Percentiles rank a stretch among this genome's conserved stretches.
Conservation (phyloP, 2,329 filamentous ascomycete genomes). For the Rachicladosporium sp. region DNA sequence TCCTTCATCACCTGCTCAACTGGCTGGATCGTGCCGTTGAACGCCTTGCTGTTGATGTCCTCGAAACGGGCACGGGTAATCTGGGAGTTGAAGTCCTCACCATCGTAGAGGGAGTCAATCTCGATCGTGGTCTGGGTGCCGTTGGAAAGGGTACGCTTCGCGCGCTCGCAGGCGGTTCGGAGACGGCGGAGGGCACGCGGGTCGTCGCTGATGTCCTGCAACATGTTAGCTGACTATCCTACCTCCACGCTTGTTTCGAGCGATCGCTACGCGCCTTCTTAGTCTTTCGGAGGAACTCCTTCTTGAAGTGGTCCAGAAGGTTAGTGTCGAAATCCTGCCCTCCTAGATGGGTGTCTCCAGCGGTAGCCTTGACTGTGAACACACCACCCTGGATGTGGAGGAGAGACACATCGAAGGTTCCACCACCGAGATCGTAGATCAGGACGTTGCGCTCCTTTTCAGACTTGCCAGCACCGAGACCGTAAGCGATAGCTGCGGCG, state of each 20-base stretch:
- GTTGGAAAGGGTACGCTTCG: conserved; percentile 97
- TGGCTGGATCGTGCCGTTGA: conserved; percentile 84
- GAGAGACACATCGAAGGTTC: conserved; percentile 99
- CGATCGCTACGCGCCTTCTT: conserved; percentile 40
- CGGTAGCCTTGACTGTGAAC: conserved; percentile 97
- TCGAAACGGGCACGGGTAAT: conserved; percentile 99
- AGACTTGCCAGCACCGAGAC: conserved; percentile 51
- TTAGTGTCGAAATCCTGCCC: conserved; percentile 95
- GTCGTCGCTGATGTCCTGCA: conserved; percentile 57
- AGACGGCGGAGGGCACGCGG: conserved; percentile 89
- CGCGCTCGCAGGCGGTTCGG: conserved; percentile 95
- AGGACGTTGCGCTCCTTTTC: conserved; percentile 98
- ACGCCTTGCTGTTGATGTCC: conserved; percentile 93
- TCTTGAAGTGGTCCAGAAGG: conserved; percentile 92
- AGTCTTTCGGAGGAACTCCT: conserved; percentile 75
- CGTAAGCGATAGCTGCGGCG: conserved; percentile 94
- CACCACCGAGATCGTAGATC: conserved; percentile 99
- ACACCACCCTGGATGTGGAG: conserved; percentile 98
- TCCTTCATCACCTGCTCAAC: conserved; percentile 97
- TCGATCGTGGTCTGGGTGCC: conserved; percentile 95
- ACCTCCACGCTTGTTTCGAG: not conserved
- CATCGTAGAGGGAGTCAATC: conserved; percentile 96
- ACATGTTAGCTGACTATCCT: conserved; percentile 1
- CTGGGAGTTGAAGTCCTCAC: conserved; percentile 92
- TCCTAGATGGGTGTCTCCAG: conserved; percentile 62